Percentiles rank a stretch among this genome's conserved stretches.
phyloP scores from a whole-genome alignment of 2,329 filamentous ascomycete genomes.

The Plenodomus lindquistii region DNA sequence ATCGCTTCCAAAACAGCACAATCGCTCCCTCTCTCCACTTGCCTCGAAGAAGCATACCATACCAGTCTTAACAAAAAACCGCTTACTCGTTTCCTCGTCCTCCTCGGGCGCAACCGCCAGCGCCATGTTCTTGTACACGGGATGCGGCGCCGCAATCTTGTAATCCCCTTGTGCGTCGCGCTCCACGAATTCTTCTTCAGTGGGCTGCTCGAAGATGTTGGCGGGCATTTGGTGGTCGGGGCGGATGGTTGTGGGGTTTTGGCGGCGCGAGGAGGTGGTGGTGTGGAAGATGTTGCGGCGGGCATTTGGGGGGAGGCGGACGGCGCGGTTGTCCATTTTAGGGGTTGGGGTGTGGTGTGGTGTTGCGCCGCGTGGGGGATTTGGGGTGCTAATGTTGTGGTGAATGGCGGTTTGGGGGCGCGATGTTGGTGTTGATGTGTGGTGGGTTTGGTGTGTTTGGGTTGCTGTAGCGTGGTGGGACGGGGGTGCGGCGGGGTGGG shows the following conservation, averaged over 20 bases:
- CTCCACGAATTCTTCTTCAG: constrained; percentile 53
- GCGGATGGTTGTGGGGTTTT: constrained; percentile 27
- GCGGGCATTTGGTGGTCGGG: constrained; percentile 19
- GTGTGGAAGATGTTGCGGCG: constrained; percentile 38
- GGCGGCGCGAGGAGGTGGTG: constrained; percentile 24
- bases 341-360: neutral
- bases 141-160: constrained; percentile 40
- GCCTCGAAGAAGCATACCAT: neutral
- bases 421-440: constrained; percentile 16
- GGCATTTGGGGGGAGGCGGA: constrained; percentile 28
- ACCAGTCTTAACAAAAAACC: neutral
- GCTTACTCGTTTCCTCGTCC: constrained; percentile 39
- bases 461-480: constrained; percentile 15
- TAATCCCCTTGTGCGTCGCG: constrained; percentile 55
- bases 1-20: neutral
- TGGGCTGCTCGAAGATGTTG: constrained; percentile 21
- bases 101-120: constrained; percentile 20
- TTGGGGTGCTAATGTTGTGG: neutral
- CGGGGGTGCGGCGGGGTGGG: constrained; percentile 10
- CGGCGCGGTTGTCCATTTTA: constrained; percentile 19
- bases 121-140: constrained; percentile 28
- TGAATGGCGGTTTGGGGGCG: neutral
- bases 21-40: neutral
- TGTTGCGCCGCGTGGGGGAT: neutral
- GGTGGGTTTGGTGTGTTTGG: constrained; percentile 19